A percentile compares a stretch with the other conserved stretches of the same genome.
phyloP scores from a whole-genome alignment of 2,329 filamentous ascomycete species.

The Sordariomycetes sp. region DNA sequence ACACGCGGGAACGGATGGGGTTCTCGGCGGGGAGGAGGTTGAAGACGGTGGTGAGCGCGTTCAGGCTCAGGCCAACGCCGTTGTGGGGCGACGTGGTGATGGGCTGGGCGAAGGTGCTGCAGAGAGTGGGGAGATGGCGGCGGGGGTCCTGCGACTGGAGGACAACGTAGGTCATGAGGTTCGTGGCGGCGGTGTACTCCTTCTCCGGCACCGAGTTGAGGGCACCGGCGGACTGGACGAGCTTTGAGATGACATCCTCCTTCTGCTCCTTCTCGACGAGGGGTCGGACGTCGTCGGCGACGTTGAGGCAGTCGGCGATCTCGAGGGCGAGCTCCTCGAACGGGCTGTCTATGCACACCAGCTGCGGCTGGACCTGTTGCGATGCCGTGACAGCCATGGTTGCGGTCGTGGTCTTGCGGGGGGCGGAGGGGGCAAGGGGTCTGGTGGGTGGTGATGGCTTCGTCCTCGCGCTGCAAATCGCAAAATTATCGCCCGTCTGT shows the following conservation, averaged over 20 bases:
- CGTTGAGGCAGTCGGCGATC: slow-evolving; percentile 88
- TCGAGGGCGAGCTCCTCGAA: slow-evolving; percentile 91
- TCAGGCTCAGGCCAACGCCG: slow-evolving; percentile 76
- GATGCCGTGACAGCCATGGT: slow-evolving; percentile 21
- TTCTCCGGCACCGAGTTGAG: slow-evolving; percentile 87
- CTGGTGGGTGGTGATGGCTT: neutral
- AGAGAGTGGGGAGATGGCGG: slow-evolving; percentile 79
- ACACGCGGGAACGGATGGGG: slow-evolving; percentile 79
- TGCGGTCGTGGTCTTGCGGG: slow-evolving; percentile 5
- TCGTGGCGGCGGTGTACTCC: slow-evolving; percentile 93
- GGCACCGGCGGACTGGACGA: slow-evolving; percentile 67
- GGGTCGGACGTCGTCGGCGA: slow-evolving; percentile 66
- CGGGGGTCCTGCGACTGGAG: slow-evolving; percentile 76
- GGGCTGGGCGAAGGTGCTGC: slow-evolving; percentile 79
- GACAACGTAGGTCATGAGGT: slow-evolving; percentile 89
- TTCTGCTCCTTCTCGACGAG: slow-evolving; percentile 65
- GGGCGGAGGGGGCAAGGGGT: too few species aligned
- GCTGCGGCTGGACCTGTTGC: slow-evolving; percentile 39
- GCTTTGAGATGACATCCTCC: slow-evolving; percentile 80
- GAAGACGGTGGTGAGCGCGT: slow-evolving; percentile 90
- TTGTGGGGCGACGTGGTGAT: slow-evolving; percentile 78
- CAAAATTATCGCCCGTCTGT: slow-evolving; percentile 6
- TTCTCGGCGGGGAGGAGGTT: slow-evolving; percentile 75
- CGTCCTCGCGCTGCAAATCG: slow-evolving; percentile 1
- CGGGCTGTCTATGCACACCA: slow-evolving; percentile 76